Base-by-base conservation (phyloP, 148 eudicot species). In the Diospyros lotus region DNA sequence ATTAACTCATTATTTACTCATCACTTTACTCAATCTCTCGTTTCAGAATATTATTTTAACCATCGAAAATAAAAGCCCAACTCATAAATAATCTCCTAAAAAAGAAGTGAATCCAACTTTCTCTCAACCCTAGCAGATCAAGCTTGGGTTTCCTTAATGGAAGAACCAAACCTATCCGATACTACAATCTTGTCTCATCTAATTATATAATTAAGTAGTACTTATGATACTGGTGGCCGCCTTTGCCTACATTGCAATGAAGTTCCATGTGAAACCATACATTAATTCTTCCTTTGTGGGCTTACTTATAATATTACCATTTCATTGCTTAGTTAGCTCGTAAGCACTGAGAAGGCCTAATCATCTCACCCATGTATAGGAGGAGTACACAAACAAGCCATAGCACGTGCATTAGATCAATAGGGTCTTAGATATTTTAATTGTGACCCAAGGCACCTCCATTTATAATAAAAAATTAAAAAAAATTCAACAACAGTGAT, bases 251-350 rank as follows among this genome's bases (percentile, higher is more conserved):
- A n/a, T n/a, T n/a, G n/a, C n/a, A n/a, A n/a, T n/a, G n/a, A n/a
- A n/a, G n/a, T n/a, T n/a, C n/a, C 68, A 64, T 64, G 51, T 40
- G 2, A 50, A 64, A 43, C 68, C 50, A 64, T 42, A 42, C 67
- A 64, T 64, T 6, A n/a, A n/a, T n/a, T n/a, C 4, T 48, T 64
- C 11, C 8, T 50, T 51, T 18, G 53, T 68, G 58, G 6, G 45
- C n/a, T n/a, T n/a, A n/a, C n/a, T n/a, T 69, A 11, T 7, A 38
- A 69, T 28, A 61, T 18, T 59, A 58, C 11, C 46, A 68, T 66
- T 77, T 74, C 66, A 71, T 83, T 83, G 86, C 86, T 83, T 80
- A 66, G 68, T 80, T 65, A 74, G 79, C 68, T 83, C 80, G 83
- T 80, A 59, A 83, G 81, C 83, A 77, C 74, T 44, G 58, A 80